Percentiles rank a stretch among this genome's conserved stretches.
These are phyloP conservation scores for Trametes punicea DNA, from an alignment of 768 basidiomycete species.

Conservation along the genomic window DNA sequence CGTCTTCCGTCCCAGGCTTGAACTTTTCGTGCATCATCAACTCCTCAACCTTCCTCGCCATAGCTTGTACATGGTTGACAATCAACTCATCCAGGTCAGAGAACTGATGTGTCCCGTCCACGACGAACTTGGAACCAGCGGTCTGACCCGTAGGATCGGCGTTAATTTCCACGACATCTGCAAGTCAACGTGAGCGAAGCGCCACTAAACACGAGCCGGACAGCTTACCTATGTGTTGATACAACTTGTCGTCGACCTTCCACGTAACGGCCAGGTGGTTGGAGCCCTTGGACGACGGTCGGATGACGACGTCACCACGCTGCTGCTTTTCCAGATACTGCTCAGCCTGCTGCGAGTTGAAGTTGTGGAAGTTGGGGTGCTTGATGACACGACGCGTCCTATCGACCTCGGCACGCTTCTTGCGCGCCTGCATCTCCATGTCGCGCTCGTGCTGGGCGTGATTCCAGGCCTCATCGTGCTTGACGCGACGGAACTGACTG, in stretches of 20 bases:
- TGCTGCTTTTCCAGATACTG: constrained; percentile 85
- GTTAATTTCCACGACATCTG: constrained; percentile 82
- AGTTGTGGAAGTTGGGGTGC: constrained; percentile 97
- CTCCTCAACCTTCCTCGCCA: constrained; percentile 90
- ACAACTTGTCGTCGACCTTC: constrained; percentile 96
- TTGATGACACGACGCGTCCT: constrained; percentile 84
- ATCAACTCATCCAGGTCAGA: constrained; percentile 95
- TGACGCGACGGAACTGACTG: constrained; percentile 54
- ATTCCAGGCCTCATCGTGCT: constrained; percentile 64
- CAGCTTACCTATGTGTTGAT: constrained; percentile 74
- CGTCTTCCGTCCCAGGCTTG: constrained; percentile 82
- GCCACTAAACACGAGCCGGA: too few species aligned
- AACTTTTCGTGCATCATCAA: constrained; percentile 95
- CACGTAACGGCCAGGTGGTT: constrained; percentile 97
- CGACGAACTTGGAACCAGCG: constrained; percentile 60
- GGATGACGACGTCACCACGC: constrained; percentile 92
- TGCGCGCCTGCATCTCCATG: constrained; percentile 68
- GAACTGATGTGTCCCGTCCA: constrained; percentile 78
- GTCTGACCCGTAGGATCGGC: constrained; percentile 68
- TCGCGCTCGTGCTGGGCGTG: constrained; percentile 61
- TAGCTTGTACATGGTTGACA: constrained; percentile 94
- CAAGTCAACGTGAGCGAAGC: neutral
- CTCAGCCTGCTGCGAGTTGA: constrained; percentile 89
- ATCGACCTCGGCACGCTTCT: constrained; percentile 82
- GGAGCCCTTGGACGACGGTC: constrained; percentile 91